phyloP scores from a whole-genome alignment of 306 rosid species.

The Leucaena leucocephala region DNA sequence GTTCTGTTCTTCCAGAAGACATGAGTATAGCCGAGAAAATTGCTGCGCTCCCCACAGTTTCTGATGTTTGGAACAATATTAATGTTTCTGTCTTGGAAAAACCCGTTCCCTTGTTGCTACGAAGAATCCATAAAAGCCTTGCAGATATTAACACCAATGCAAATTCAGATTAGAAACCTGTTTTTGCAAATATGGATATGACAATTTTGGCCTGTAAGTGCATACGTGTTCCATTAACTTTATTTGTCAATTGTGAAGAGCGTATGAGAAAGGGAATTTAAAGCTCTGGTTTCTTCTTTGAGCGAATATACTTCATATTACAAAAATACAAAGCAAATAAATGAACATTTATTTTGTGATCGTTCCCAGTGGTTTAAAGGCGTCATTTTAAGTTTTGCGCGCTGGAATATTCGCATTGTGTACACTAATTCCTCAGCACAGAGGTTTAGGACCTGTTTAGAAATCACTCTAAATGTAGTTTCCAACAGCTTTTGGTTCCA shows the following conservation, averaged over 20 bases:
- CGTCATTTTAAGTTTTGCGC: not conserved
- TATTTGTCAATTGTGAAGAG: not conserved
- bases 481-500: too few species aligned
- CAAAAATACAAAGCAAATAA: not conserved
- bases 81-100: conserved; percentile 76
- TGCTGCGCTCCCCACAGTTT: conserved; percentile 59
- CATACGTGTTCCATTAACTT: not conserved
- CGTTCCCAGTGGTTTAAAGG: not conserved
- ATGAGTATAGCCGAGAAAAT: conserved; percentile 74
- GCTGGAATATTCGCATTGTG: not conserved
- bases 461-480: too few species aligned
- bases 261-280: conserved; percentile 6
- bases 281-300: not conserved
- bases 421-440: not conserved
- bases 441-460: too few species aligned
- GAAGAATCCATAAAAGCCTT: conserved; percentile 54
- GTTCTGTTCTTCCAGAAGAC: conserved; percentile 94
- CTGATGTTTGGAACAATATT: conserved; percentile 85
- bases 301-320: not conserved
- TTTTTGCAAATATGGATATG: conserved; percentile 9
- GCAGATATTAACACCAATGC: conserved; percentile 27
- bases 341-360: not conserved
- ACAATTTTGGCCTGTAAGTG: conserved; percentile 24
- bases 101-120: conserved; percentile 56
- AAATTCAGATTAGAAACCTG: conserved; percentile 43